Evolutionary conservation across 1,284 basidiomycete species (phyloP).

Genomic region (Malassezia equina): DNA sequence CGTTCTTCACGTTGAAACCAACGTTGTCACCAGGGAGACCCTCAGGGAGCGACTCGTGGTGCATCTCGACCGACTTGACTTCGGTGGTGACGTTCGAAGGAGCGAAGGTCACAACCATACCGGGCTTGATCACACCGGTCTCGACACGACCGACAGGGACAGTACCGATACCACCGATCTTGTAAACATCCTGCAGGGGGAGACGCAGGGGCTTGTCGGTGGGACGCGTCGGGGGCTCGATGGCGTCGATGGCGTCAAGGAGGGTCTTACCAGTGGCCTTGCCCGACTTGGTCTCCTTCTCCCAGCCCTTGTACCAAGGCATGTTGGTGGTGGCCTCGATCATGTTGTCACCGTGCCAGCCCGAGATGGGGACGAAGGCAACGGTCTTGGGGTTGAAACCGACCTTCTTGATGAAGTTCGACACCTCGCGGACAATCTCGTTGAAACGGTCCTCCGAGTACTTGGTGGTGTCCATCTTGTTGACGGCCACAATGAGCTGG

Average conservation of each 20-base stretch:
- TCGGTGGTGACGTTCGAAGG: slow-evolving; percentile 98
- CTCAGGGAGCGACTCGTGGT: slow-evolving; percentile 95
- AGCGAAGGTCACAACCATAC: slow-evolving; percentile 91
- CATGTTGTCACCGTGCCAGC: slow-evolving; percentile 99
- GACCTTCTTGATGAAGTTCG: slow-evolving; percentile 99
- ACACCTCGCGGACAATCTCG: slow-evolving; percentile 99
- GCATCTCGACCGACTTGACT: slow-evolving; percentile 99
- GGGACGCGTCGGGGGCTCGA: slow-evolving; percentile 90
- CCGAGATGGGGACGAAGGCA: slow-evolving; percentile 98
- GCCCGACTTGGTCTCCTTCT: slow-evolving; percentile 71
- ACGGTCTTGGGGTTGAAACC: slow-evolving; percentile 99
- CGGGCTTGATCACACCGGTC: slow-evolving; percentile 99
- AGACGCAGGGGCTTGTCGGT: slow-evolving; percentile 99
- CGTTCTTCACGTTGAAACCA: slow-evolving; percentile 86
- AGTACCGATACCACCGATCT: slow-evolving; percentile 99
- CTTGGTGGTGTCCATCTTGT: slow-evolving; percentile 99
- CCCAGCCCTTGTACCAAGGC: slow-evolving; percentile 91
- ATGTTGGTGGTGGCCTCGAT: slow-evolving; percentile 74
- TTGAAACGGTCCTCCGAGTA: slow-evolving; percentile 99
- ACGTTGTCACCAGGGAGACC: slow-evolving; percentile 98
- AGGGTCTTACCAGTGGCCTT: slow-evolving; percentile 94
- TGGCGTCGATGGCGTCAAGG: slow-evolving; percentile 98
- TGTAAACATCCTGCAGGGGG: slow-evolving; percentile 99
- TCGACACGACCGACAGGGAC: slow-evolving; percentile 99
- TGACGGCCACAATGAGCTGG: slow-evolving; percentile 99